phyloP scores from a whole-genome alignment of 169 alveolate species.

The Plasmodium relictum region DNA sequence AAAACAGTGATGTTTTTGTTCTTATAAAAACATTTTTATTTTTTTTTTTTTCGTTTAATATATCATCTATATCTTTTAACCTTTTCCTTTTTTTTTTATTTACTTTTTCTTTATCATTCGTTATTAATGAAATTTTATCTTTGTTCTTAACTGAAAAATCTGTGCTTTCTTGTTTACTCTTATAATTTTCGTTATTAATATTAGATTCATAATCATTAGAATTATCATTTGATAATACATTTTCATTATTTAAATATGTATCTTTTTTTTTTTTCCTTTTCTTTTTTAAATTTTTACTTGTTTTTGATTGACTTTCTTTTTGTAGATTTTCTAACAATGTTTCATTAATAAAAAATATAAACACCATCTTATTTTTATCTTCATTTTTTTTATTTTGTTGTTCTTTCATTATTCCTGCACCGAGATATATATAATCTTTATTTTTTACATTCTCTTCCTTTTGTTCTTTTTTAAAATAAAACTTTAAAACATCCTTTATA shows the following conservation, averaged over 20 bases:
- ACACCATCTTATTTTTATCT: constrained; percentile 72
- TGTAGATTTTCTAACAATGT: constrained; percentile 9
- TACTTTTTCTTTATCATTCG: neutral
- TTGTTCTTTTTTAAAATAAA: constrained; percentile 9
- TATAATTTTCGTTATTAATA: no score
- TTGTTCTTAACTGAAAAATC: neutral
- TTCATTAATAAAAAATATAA: constrained; percentile 66
- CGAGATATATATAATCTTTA: constrained; percentile 26
- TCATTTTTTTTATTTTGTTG: constrained; percentile 35
- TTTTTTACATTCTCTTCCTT: neutral
- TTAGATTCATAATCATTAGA: neutral
- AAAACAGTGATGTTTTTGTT: constrained; percentile 34
- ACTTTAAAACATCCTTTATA: constrained; percentile 48
- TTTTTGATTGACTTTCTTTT: neutral
- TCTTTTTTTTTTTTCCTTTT: neutral
- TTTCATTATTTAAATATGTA: neutral
- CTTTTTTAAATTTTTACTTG: neutral
- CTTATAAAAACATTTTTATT: constrained; percentile 50
- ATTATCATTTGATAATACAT: neutral
- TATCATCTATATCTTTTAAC: constrained; percentile 38
- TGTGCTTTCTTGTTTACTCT: no score
- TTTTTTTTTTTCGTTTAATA: constrained; percentile 32
- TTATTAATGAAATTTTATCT: neutral
- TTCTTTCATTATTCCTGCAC: constrained; percentile 57
- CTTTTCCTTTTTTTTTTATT: constrained; percentile 25